These are phyloP conservation scores for Pseudogymnoascus sp. DNA, from an alignment of 2,329 filamentous ascomycete species.

Conservation along the genomic window DNA sequence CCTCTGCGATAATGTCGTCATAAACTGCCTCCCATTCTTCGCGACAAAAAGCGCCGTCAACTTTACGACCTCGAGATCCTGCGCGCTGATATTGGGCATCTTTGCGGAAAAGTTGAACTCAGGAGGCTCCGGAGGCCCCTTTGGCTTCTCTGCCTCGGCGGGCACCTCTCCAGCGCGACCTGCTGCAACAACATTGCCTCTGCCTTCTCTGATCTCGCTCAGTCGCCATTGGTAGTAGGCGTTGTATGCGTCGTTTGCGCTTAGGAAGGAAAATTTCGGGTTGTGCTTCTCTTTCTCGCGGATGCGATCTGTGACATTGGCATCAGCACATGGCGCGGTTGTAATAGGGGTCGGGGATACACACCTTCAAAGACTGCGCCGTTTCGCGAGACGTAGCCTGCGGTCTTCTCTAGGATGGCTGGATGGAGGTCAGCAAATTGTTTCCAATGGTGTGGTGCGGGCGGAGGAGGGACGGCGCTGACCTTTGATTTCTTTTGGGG, in stretches of 20 bases:
- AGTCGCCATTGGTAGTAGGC: constrained; percentile 88
- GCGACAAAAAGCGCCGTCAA: constrained; percentile 88
- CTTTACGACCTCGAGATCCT: constrained; percentile 70
- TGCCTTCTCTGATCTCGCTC: constrained; percentile 74
- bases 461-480: constrained; percentile 18
- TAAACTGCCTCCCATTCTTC: constrained; percentile 85
- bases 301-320: constrained; percentile 58
- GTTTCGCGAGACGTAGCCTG: constrained; percentile 75
- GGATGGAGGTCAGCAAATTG: constrained; percentile 22
- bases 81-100: constrained; percentile 94
- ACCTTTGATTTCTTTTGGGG: constrained; percentile 74
- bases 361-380: constrained; percentile 55
- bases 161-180: constrained; percentile 63
- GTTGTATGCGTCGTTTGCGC: constrained; percentile 73
- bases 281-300: constrained; percentile 78
- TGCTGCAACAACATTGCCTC: constrained; percentile 71
- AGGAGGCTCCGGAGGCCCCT: constrained; percentile 77
- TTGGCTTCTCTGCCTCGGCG: constrained; percentile 57
- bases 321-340: constrained; percentile 14
- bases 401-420: constrained; percentile 84
- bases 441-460: constrained; percentile 30
- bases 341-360: constrained; percentile 33
- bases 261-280: constrained; percentile 87
- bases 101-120: constrained; percentile 91
- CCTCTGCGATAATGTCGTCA: constrained; percentile 81